Evolutionary conservation across 164 flowering plant species (phyloP).

Genomic region (Nymphaea thermarum): DNA sequence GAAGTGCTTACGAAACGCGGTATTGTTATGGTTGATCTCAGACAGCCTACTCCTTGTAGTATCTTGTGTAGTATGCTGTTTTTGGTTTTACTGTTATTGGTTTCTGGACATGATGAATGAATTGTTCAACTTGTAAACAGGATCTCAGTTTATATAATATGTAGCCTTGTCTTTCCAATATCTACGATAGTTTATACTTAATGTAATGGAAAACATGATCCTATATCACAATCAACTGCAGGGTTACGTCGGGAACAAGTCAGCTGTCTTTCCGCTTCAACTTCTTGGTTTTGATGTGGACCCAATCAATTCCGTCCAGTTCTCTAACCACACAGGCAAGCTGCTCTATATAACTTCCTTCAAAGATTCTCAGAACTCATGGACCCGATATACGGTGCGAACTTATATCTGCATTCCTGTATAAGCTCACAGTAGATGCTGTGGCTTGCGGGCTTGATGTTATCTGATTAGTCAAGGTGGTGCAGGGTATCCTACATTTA

Average conservation of each 20-base stretch:
- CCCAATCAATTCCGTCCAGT: conserved; percentile 96
- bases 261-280: conserved; percentile 97
- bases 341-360: conserved; percentile 41
- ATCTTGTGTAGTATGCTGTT: too few relatives aligned
- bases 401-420: conserved; percentile 19
- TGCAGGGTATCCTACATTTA: conserved; percentile 95
- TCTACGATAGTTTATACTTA: background rate
- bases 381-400: conserved; percentile 39
- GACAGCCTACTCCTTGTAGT: too few relatives aligned
- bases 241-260: conserved; percentile 99
- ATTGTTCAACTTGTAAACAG: too few relatives aligned
- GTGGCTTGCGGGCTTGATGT: background rate
- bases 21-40: too few relatives aligned
- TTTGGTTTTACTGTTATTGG: too few relatives aligned
- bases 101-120: too few relatives aligned
- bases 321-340: conserved; percentile 99
- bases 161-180: background rate
- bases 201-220: background rate
- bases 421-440: background rate
- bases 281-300: conserved; percentile 95
- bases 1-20: too few relatives aligned
- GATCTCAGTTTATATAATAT: too few relatives aligned
- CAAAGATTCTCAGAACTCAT: conserved; percentile 29
- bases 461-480: conserved; percentile 14
- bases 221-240: conserved; percentile 7